Evolutionary conservation across 1,284 basidiomycete species (phyloP), one percentile per base, ranked within the genome.

Genomic region (Sphagnurus paluster): DNA sequence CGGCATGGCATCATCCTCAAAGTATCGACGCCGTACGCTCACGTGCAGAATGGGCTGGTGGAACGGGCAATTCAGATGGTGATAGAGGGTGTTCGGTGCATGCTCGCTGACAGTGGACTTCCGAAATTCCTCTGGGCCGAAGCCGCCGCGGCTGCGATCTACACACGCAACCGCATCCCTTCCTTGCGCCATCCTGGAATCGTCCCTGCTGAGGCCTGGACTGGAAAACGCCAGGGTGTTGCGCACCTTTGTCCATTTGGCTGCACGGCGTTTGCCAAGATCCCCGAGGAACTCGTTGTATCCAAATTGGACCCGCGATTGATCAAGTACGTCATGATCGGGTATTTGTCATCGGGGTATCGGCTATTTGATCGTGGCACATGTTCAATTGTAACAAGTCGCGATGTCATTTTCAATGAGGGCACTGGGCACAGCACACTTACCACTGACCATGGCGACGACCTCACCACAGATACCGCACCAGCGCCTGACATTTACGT

Each of bases 271-370:
- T 32, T 32, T 11, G 29, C 29, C 4, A 59, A 60, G 28, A 50
- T 65, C 8, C 54, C 57, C 2, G 44, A 53, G 16, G 55, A 63
- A 14, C 39, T 56, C 0, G 46, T 51, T 7, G 38, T 29, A 7
- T 59, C 50, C 0, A 66, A 64, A 35, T 47, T 66, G 2, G 52
- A 53, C 26, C 40, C 52, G 4, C 40, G 54, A 4, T 32, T 14
- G 4, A n/a, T 32, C 11, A 32, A 32, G n/a, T 56, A 55, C 10
- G 36, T 45, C 5, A 26, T 63, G 23, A 53, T 63, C 21, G 60
- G 64, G 0, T 65, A 61, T 38, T 56, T 50, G 33, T 49, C 48
- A 0, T 56, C 52, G 1, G 49, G 51, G 2, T 65, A 64, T 38
- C 54, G 48, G 13, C 29, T 65, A 11, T 59, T 53, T 29, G 52